Base-by-base conservation (phyloP, 495 filamentous ascomycete genomes). In the Filosporella fistucella region DNA sequence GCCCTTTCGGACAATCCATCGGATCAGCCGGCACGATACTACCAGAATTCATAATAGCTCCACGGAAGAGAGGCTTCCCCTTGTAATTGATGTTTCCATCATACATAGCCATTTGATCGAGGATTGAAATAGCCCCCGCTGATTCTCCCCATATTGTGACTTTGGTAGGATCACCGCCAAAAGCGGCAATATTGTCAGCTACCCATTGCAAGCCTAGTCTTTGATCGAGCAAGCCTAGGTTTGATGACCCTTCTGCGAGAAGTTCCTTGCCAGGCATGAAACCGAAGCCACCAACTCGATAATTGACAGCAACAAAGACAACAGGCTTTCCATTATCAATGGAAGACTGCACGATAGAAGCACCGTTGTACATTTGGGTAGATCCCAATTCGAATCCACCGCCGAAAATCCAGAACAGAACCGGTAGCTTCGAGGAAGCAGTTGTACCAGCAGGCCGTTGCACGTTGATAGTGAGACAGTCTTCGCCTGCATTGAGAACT, bases 11-110 rank as follows among this genome's bases (percentile, higher is more conserved):
- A 34, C 77, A 70, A 49, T 87, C 83, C 4, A 89, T 75, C 1
- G 71, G 68, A 22, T 84, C 74, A 0, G 85, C 76, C 2, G 85
- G 84, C 0, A 78, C 63, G 3, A 85, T 65, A 52, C 68, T 74
- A 8, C 86, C 86, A 1, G 81, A 86, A 62, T 88, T 70, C 84
- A 89, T 59, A 13, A 59, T 56, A 22, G 67, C 85, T 13, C 65
- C 82, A 30, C 77, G 77, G 75, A 89, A 89, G 0, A 88, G 68
- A 0, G 77, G 72, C 49, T 81, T 77, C 26, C 78, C 82, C 8
- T 86, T 86, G 66, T 87, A 87, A 0, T 61, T 80, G 62, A 79
- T 75, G 57, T 88, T 63, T 9, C 86, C 85, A 55, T 78, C 74
- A 57, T 85, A 86, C 16, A 88, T 63, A 3, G 75, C 63, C 74